Conservation (phyloP, 78 protist species). For the Protostelium mycophagum region DNA sequence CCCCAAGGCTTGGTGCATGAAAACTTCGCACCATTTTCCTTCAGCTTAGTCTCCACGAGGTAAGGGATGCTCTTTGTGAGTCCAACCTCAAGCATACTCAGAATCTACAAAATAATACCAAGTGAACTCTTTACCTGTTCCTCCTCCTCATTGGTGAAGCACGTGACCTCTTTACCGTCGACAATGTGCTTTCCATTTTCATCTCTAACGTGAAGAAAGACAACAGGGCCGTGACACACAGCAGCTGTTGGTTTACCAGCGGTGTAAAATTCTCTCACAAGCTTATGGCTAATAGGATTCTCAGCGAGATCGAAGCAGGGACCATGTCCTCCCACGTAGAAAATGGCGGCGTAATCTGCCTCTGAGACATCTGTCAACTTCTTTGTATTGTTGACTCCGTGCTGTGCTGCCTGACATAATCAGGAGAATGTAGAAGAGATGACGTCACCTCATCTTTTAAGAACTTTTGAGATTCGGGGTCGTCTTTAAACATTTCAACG, state of each 20-base stretch:
- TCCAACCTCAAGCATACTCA: not conserved
- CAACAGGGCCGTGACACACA: slow-evolving; percentile 8
- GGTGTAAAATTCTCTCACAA: not conserved
- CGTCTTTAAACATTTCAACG: not conserved
- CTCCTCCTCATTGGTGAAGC: slow-evolving; percentile 4
- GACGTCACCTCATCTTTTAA: not conserved
- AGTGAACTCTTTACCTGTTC: not conserved
- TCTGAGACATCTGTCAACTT: not conserved
- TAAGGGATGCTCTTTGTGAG: not conserved
- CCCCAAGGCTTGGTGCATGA: not conserved
- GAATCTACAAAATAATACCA: not conserved
- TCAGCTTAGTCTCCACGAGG: not conserved
- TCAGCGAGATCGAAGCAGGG: slow-evolving; percentile 2
- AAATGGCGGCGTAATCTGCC: slow-evolving; percentile 1
- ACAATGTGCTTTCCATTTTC: not conserved
- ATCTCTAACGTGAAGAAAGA: not conserved
- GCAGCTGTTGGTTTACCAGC: not conserved
- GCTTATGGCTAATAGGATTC: not conserved
- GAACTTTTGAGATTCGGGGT: not conserved
- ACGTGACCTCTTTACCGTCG: slow-evolving; percentile 1
- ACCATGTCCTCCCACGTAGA: slow-evolving; percentile 10
- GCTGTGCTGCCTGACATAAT: not conserved
- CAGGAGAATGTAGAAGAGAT: not conserved
- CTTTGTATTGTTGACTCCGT: not conserved
- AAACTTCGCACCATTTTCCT: not conserved